Percentiles rank a stretch among this genome's conserved stretches.
These are phyloP conservation scores for Hyphopichia homilentoma DNA, from an alignment of 805 yeast genomes.

Conservation along the genomic window DNA sequence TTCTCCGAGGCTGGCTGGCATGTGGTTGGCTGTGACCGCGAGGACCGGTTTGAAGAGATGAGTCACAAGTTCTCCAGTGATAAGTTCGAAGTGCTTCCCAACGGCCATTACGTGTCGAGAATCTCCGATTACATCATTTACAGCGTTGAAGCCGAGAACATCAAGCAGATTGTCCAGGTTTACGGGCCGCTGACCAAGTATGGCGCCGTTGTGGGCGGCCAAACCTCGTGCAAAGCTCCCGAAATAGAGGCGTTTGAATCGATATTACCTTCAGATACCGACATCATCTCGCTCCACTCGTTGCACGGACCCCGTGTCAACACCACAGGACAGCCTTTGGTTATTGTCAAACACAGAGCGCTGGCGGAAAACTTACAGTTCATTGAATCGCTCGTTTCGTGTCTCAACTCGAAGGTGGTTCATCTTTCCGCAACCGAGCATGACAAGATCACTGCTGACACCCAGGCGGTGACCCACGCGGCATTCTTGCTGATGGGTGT, in stretches of 20 bases:
- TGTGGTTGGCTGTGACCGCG: slow-evolving; percentile 85
- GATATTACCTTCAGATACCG: slow-evolving; percentile 70
- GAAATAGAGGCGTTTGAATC: slow-evolving; percentile 84
- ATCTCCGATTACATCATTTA: slow-evolving; percentile 79
- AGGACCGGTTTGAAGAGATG: slow-evolving; percentile 52
- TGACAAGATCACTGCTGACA: slow-evolving; percentile 94
- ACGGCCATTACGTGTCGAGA: slow-evolving; percentile 85
- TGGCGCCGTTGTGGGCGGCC: slow-evolving; percentile 96
- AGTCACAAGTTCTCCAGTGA: slow-evolving; percentile 35
- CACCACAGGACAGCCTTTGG: slow-evolving; percentile 90
- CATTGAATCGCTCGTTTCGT: slow-evolving; percentile 61
- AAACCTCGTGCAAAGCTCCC: slow-evolving; percentile 90
- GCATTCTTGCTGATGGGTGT: slow-evolving; percentile 96
- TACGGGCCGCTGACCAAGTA: slow-evolving; percentile 88
- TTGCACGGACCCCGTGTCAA: slow-evolving; percentile 92
- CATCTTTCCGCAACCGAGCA: slow-evolving; percentile 81
- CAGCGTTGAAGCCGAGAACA: slow-evolving; percentile 89
- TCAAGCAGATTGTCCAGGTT: slow-evolving; percentile 61
- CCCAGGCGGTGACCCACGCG: slow-evolving; percentile 98
- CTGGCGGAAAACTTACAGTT: slow-evolving; percentile 49
- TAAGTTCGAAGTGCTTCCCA: slow-evolving; percentile 54
- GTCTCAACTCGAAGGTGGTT: slow-evolving; percentile 76
- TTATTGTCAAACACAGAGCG: slow-evolving; percentile 74
- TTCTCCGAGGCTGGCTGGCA: slow-evolving; percentile 83
- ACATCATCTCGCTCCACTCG: slow-evolving; percentile 85